Conservation (phyloP, 2,329 filamentous ascomycete genomes). For the Sclerotinia minor region DNA sequence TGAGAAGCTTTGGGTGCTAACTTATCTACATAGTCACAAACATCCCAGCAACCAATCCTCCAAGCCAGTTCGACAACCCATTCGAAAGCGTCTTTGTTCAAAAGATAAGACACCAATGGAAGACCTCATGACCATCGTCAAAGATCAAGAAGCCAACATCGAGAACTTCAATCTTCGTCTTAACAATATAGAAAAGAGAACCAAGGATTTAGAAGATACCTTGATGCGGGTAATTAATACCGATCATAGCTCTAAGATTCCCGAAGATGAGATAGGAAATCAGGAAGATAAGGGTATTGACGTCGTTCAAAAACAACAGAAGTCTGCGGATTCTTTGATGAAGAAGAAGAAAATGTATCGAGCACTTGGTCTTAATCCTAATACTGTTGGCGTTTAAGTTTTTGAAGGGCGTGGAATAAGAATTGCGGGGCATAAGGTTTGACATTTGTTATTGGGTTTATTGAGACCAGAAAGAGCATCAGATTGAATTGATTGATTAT, state of each 20-base stretch:
- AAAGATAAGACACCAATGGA: not conserved
- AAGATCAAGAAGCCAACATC: not conserved
- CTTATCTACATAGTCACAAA: not conserved
- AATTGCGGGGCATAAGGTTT: too few relatives aligned
- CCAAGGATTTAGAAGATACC: not conserved
- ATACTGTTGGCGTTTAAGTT: not conserved
- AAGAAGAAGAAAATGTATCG: conserved; percentile 14
- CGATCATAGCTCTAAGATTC: not conserved
- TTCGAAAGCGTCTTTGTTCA: not conserved
- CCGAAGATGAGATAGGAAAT: not conserved
- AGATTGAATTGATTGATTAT: too few relatives aligned
- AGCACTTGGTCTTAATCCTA: not conserved
- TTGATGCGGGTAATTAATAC: not conserved
- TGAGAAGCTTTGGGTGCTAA: not conserved
- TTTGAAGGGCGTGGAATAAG: too few relatives aligned
- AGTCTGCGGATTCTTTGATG: not conserved
- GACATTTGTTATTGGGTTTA: too few relatives aligned
- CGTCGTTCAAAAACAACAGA: not conserved
- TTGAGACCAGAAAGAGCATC: too few relatives aligned
- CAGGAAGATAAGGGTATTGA: not conserved
- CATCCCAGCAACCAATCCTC: not conserved
- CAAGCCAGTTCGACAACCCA: not conserved
- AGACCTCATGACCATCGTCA: not conserved
- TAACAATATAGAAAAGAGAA: not conserved
- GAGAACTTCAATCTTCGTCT: not conserved